Evolutionary conservation across 2,329 filamentous ascomycete species (phyloP).

Genomic region (Sporothrix luriei): DNA sequence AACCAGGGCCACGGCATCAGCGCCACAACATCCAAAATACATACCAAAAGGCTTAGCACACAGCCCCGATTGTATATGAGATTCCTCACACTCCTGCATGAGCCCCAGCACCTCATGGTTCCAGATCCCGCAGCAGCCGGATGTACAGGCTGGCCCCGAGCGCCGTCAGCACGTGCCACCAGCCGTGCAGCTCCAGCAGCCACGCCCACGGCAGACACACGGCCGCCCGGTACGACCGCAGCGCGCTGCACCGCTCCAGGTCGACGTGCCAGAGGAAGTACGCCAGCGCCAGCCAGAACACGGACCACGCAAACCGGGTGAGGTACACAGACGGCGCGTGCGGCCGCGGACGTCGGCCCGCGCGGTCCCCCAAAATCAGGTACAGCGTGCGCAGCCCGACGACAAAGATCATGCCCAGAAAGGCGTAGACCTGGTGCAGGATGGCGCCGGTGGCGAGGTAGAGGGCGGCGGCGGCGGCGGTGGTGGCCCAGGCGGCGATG

Average conservation of each 20-base stretch:
- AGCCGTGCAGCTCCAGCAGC: slow-evolving; percentile 62
- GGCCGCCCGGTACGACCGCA: slow-evolving; percentile 49
- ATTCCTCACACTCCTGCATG: no score
- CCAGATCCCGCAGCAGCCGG: slow-evolving; percentile 28
- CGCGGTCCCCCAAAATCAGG: slow-evolving; percentile 41
- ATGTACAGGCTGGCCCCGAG: slow-evolving; percentile 48
- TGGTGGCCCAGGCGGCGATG: slow-evolving; percentile 46
- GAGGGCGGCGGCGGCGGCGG: slow-evolving; percentile 47
- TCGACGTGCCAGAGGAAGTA: slow-evolving; percentile 63
- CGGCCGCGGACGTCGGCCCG: no score
- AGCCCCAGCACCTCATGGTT: slow-evolving; percentile 2
- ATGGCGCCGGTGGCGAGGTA: slow-evolving; percentile 50
- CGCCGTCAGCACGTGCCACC: slow-evolving; percentile 66
- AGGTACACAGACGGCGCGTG: neutral
- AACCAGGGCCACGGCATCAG: no score
- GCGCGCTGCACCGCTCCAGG: slow-evolving; percentile 52
- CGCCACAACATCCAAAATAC: no score
- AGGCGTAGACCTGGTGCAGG: slow-evolving; percentile 49
- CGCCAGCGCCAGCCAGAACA: slow-evolving; percentile 40
- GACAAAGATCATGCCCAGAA: slow-evolving; percentile 43
- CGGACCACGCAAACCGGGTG: neutral
- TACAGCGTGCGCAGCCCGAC: slow-evolving; percentile 44
- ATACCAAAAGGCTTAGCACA: no score
- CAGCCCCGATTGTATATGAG: no score
- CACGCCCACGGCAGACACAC: slow-evolving; percentile 60